A percentile compares a stretch with the other conserved stretches of the same genome.
These are phyloP conservation scores for Dothistroma pini DNA, from an alignment of 2,329 filamentous ascomycete genomes.

Conservation along the genomic window DNA sequence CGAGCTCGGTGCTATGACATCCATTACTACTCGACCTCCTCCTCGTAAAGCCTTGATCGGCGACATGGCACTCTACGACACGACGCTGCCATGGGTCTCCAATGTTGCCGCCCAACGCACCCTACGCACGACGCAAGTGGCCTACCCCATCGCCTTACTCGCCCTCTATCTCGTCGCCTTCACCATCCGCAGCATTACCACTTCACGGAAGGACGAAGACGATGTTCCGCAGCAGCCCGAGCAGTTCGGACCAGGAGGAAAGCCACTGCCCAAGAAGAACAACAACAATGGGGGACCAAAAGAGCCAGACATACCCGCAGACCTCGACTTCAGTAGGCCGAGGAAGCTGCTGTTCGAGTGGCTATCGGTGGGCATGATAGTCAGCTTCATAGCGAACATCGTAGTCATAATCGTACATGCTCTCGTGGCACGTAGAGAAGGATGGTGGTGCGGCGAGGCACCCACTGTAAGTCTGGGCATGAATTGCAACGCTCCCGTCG, in stretches of 20 bases:
- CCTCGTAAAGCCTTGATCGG: neutral
- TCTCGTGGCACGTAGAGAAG: conserved; percentile 59
- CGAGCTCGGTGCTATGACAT: neutral
- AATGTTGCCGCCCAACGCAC: conserved; percentile 42
- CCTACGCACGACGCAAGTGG: conserved; percentile 51
- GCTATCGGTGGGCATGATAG: conserved; percentile 65
- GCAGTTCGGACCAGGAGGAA: conserved; percentile 77
- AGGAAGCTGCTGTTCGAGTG: conserved; percentile 72
- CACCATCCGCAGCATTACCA: conserved; percentile 57
- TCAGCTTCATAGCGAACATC: conserved; percentile 74
- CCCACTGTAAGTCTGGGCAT: conserved; percentile 59
- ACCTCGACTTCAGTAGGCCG: conserved; percentile 59
- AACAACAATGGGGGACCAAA: conserved; percentile 54
- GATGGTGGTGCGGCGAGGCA: conserved; percentile 80
- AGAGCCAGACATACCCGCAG: conserved; percentile 40
- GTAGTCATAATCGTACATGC: conserved; percentile 71
- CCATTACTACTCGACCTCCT: neutral
- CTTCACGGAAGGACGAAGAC: conserved; percentile 46
- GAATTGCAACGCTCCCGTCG: neutral
- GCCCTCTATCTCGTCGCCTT: conserved; percentile 62
- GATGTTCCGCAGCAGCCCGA: conserved; percentile 37
- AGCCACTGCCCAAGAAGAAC: conserved; percentile 70
- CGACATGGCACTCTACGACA: conserved; percentile 14
- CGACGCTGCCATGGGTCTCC: conserved; percentile 32
- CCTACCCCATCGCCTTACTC: conserved; percentile 62